Evolutionary conservation across 345 rosid species (phyloP).

Genomic region (Euclidium syriacum): DNA sequence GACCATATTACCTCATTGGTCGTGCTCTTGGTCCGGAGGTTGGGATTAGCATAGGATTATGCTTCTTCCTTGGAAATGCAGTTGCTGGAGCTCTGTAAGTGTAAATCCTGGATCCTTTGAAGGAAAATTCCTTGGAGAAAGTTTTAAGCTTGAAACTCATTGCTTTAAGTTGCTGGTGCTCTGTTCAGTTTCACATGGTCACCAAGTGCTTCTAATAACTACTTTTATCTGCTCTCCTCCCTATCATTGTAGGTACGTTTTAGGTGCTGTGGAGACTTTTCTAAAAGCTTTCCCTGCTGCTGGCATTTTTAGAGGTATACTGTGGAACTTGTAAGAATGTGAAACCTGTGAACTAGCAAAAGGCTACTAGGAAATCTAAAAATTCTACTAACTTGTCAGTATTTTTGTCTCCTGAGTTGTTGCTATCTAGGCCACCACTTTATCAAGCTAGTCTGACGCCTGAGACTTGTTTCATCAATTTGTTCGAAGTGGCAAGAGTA

Average conservation of each 20-base stretch:
- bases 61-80: constrained; percentile 99
- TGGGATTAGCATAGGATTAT: constrained; percentile 98
- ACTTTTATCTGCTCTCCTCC: constrained; percentile 1
- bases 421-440: neutral
- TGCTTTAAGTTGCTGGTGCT: constrained; percentile 19
- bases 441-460: constrained; percentile 6
- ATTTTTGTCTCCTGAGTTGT: neutral
- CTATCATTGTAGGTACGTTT: constrained; percentile 61
- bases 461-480: constrained; percentile 10
- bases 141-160: constrained; percentile 2
- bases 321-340: constrained; percentile 15
- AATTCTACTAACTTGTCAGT: constrained; percentile 1
- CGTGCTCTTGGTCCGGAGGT: constrained; percentile 99
- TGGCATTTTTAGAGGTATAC: constrained; percentile 84
- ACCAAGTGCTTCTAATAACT: constrained; percentile 10
- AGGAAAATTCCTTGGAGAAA: constrained; percentile 11
- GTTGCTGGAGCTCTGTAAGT: constrained; percentile 99
- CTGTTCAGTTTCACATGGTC: constrained; percentile 15
- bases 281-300: constrained; percentile 96
- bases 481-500: constrained; percentile 18
- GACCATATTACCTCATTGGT: constrained; percentile 99
- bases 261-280: constrained; percentile 99
- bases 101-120: constrained; percentile 24
- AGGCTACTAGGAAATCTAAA: neutral
- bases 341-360: constrained; percentile 12